These are phyloP conservation scores for Pestalotiopsis sp. DNA, from an alignment of 2,329 filamentous ascomycete species.

Conservation along the genomic window DNA sequence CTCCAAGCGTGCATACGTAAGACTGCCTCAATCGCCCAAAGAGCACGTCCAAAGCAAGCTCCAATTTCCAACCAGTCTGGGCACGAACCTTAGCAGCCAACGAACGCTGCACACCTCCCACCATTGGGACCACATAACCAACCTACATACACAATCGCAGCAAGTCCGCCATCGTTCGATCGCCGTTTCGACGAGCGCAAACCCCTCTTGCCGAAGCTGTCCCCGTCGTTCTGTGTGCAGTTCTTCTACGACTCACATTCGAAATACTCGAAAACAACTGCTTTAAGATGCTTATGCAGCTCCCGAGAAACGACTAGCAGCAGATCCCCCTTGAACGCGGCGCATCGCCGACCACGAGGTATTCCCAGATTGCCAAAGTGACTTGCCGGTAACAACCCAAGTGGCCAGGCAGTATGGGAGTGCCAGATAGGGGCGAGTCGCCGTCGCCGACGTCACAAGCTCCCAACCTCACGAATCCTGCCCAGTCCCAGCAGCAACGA, in stretches of 20 bases:
- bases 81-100: background rate
- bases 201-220: background rate
- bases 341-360: background rate
- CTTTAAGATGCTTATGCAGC: background rate
- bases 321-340: background rate
- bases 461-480: slow-evolving; percentile 26
- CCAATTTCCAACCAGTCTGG: background rate
- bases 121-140: background rate
- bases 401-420: slow-evolving; percentile 22
- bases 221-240: background rate
- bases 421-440: slow-evolving; percentile 31
- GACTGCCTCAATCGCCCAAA: background rate
- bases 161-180: background rate
- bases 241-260: background rate
- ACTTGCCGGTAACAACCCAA: background rate
- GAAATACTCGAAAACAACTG: background rate
- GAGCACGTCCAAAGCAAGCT: background rate
- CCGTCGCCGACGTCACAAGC: slow-evolving; percentile 37
- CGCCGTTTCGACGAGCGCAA: background rate
- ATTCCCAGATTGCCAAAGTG: background rate
- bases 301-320: background rate
- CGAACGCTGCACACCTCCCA: background rate
- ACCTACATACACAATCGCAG: background rate
- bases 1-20: background rate
- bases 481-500: slow-evolving; percentile 22